Base-by-base conservation (phyloP, 2,329 filamentous ascomycete genomes). In the Chaetomiaceae sp. region DNA sequence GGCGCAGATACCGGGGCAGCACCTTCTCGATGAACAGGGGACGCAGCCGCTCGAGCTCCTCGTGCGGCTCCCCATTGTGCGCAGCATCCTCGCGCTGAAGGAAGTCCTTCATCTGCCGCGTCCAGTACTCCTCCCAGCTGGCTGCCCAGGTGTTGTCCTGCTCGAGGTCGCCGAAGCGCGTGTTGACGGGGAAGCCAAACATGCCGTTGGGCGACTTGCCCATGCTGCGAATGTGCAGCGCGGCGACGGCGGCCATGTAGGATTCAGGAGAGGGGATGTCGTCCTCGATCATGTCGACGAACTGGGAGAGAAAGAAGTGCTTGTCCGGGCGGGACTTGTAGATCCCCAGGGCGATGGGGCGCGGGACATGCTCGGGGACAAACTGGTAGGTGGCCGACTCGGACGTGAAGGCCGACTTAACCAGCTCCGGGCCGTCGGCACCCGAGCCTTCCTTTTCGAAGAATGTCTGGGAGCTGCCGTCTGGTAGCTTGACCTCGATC, bases 291-390 rank as follows among this genome's bases (percentile, higher is more conserved):
- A 63, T 60, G 5, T 61, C 59, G 21, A 60, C 44, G 20, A 62
- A 64, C 21, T 61, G 54, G 39, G 52, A 54, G 2, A 62, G 43
- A 48, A 57, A 64, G 50, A 62, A 64, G 50, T 62, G 56, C 10
- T 52, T 54, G 35, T 60, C 50, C 4, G 59, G 56, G 2, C 47
- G 48, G 14, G 50, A 52, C n/a, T 51, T 51, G 44, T 62, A 62
- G 12, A 55, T 58, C 2, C 61, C 61, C 19, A 43, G 54, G 4
- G 51, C 46, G 35, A 61, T 27, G 1, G 61, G 61, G 5, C 51
- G 44, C 3, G 61, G 58, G 3, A 63, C 57, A 31, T 57, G 50
- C 27, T 60, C 56, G 9, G 59, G 60, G 23, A 62, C 52, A 47
- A 59, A 61, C 33, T 47, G 23, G 51, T 62, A 56, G 8, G 57